Conservation (phyloP, 352 stramenopile species). For the Phytophthora palmivora region DNA sequence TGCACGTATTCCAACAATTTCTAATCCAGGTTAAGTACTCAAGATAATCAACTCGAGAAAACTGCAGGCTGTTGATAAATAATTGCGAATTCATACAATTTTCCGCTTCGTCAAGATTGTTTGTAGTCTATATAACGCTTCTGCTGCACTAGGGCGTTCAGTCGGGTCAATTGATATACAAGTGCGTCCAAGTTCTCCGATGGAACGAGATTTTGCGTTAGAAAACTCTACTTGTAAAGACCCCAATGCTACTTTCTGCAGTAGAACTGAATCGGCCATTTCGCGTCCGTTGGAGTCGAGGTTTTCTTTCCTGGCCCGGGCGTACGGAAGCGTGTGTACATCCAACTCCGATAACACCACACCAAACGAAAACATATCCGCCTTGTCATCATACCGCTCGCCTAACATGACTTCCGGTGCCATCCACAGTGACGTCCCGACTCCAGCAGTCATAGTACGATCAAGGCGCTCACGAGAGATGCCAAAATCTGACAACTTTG, state of each 20-base stretch:
- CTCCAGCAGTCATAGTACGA: conserved; percentile 33
- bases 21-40: too few relatives aligned
- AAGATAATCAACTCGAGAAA: too few relatives aligned
- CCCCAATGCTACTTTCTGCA: conserved; percentile 30
- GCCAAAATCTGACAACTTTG: conserved; percentile 69
- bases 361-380: conserved; percentile 31
- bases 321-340: conserved; percentile 20
- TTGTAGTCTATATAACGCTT: conserved; percentile 11
- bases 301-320: conserved; percentile 11
- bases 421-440: conserved; percentile 30
- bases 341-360: conserved; percentile 29
- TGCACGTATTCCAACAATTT: too few relatives aligned
- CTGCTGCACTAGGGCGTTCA: conserved; percentile 11
- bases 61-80: not conserved
- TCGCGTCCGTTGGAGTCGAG: conserved; percentile 25
- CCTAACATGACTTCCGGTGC: conserved; percentile 27
- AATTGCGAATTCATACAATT: not conserved
- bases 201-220: conserved; percentile 7
- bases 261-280: conserved; percentile 23
- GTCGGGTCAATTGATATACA: conserved; percentile 32
- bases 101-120: conserved; percentile 22
- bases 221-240: conserved; percentile 27
- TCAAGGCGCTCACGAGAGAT: conserved; percentile 43
- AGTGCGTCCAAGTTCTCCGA: conserved; percentile 18
- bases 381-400: conserved; percentile 25